A percentile compares a stretch with the other conserved stretches of the same genome.
phyloP scores from a whole-genome alignment of 2,329 filamentous ascomycete genomes.

The Lanzia echinophila region DNA sequence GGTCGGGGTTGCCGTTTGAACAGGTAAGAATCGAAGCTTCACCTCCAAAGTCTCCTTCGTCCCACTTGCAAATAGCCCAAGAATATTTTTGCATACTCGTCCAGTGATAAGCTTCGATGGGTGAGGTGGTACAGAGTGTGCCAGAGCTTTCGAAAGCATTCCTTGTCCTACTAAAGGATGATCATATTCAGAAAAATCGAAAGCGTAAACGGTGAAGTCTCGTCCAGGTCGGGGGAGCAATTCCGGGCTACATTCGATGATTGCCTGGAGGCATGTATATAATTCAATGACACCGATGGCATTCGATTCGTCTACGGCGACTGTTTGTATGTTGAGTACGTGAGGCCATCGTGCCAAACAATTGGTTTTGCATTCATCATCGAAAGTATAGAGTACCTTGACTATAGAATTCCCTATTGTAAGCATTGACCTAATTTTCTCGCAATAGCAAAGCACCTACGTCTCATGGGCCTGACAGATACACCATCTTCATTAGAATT shows the following conservation, averaged over 20 bases:
- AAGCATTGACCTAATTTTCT: constrained; percentile 11
- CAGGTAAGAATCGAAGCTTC: constrained; percentile 76
- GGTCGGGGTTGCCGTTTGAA: constrained; percentile 51
- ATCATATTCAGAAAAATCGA: constrained; percentile 93
- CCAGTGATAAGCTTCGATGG: constrained; percentile 74
- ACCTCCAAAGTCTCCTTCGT: constrained; percentile 88
- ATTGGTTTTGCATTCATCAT: constrained; percentile 79
- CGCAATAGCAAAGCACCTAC: constrained; percentile 41
- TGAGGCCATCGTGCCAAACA: constrained; percentile 84
- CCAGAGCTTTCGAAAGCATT: constrained; percentile 80
- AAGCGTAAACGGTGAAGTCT: constrained; percentile 94
- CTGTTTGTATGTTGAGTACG: constrained; percentile 70
- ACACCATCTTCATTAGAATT: constrained; percentile 42
- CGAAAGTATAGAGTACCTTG: constrained; percentile 95
- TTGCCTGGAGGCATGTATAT: constrained; percentile 77
- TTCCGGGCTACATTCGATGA: constrained; percentile 75
- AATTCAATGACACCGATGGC: constrained; percentile 86
- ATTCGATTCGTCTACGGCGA: constrained; percentile 70
- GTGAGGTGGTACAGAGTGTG: constrained; percentile 48
- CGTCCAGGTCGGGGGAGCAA: constrained; percentile 62
- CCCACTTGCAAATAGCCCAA: constrained; percentile 78
- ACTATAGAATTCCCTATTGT: constrained; percentile 46
- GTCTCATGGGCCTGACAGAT: constrained; percentile 50
- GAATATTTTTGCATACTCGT: constrained; percentile 77
- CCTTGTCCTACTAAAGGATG: constrained; percentile 91